Percentiles rank a stretch among this genome's conserved stretches.
Evolutionary conservation across 2,329 filamentous ascomycete species (phyloP).

Genomic region (Pseudocercospora fijiensis): DNA sequence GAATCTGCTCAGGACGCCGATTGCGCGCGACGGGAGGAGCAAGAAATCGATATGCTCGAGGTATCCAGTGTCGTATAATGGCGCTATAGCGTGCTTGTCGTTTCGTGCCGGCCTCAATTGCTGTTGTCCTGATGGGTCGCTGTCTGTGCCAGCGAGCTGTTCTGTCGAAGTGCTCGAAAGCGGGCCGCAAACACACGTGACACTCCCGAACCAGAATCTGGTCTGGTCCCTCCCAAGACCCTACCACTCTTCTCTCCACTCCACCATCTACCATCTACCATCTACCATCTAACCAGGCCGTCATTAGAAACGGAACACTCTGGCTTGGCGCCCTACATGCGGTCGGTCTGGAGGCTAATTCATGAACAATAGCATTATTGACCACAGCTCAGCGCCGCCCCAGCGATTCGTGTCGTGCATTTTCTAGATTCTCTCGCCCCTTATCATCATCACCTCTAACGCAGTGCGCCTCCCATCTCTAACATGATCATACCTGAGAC

Average conservation of each 20-base stretch:
- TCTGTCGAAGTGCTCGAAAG: background rate
- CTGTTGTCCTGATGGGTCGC: background rate
- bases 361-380: conserved; percentile 1
- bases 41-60: conserved; percentile 12
- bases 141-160: background rate
- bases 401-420: background rate
- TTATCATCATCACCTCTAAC: background rate
- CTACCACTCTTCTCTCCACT: background rate
- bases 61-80: conserved; percentile 8
- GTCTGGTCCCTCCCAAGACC: background rate
- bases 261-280: no score
- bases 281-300: background rate
- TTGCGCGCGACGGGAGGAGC: background rate
- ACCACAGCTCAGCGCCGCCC: background rate
- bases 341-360: background rate
- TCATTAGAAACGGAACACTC: background rate
- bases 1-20: conserved; percentile 6
- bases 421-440: background rate
- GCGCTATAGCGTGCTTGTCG: conserved; percentile 4
- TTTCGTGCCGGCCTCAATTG: background rate
- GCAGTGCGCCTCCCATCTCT: conserved; percentile 3
- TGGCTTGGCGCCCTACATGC: background rate
- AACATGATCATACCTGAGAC: background rate
- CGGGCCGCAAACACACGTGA: background rate
- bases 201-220: background rate